Base-by-base conservation (phyloP, 2,329 filamentous ascomycete species). In the Pseudopyricularia javanii region DNA sequence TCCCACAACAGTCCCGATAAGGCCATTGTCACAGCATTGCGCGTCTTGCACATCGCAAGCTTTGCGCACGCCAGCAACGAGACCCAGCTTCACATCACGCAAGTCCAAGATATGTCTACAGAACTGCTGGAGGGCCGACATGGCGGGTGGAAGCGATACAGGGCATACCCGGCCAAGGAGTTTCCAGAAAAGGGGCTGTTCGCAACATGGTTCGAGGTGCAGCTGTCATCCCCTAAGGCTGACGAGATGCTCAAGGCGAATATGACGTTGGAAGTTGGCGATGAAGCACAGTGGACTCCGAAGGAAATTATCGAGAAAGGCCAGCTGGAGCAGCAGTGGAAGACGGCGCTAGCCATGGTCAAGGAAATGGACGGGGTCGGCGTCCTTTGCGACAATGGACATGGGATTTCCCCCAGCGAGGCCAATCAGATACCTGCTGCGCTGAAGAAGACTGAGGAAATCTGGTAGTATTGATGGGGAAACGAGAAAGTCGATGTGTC, bases 331-430 rank as follows among this genome's bases (percentile, higher is more conserved):
- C 53, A 57, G 1, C 53, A 62, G 2, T 62, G 61, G 37, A 53
- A 35, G n/a, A 61, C 60, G 7, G 63, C 63, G 3, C 47, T 64
- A 32, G 51, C 57, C 7, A 60, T 64, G 53, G 54, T 66, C 20
- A 56, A 56, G 50, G 47, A 57, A 50, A 66, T 67, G 59, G 62
- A 66, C 47, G 58, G 60, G 2, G 59, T 66, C 3, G 65, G 65
- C 7, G 57, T 61, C 28, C 32, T 57, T 7, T 53, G 57, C 2
- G 56, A 60, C 52, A 59, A 61, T 17, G 58, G 57, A 3, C 57
- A 43, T 11, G 37, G 17, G 37, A 20, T 43, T n/a, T 7, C 37
- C 22, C 22, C 37, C 22, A 20, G 17, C 12, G 37, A 43, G 22
- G 17, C 12, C n/a, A 43, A 20, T 20, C 9, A 22, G 8, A 22